Base-by-base conservation (phyloP, 257 asterid genomes). In the Solanum ossicruentum region DNA sequence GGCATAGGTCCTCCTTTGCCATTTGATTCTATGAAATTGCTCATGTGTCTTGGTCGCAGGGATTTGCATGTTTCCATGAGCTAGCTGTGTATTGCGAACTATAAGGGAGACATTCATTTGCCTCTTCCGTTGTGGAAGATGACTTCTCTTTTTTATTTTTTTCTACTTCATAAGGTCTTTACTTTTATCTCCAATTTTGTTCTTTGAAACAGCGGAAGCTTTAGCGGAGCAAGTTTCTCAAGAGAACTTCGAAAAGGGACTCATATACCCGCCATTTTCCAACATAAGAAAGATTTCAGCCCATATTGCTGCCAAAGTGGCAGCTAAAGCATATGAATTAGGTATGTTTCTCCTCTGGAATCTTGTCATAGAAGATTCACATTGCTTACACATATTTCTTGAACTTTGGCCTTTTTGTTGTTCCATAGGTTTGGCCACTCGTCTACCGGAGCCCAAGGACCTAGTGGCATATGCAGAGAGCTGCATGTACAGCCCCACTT, bases 401-500 rank as follows among this genome's bases (percentile, higher is more conserved):
- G 4, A 69, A 23, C 11, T 60, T 36, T 49, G 85, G 57, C 69
- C 41, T 73, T 60, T 65, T 49, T 41, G 70, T 73, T 85, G 49
- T 61, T 84, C 82, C 75, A 66, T 87, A 95, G 99, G 98, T 88
- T 87, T 94, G 91, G 99, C 98, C 7, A 92, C 98, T 80, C 96
- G 97, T 85, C 90, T 95, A 36, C 99, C 98, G 2, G 91, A 91
- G 83, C 99, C 97, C 0, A 89, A 86, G 51, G 89, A 92, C 88
- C 90, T 95, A 54, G 95, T 86, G 43, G 90, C 92, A 54, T 89
- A 93, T 61, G 98, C 99, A 12, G 95, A 92, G 85, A 94, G 97
- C 89, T 95, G 95, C 61, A 94, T 95, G 99, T 95, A 95, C 92
- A 93, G 98, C 93, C 99, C 99, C 39, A 86, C 89, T 81, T 95